A percentile compares a stretch with the other conserved stretches of the same genome.
Conservation (phyloP, 2,329 filamentous ascomycete species). For the Coccinonectria pachysandricola region DNA sequence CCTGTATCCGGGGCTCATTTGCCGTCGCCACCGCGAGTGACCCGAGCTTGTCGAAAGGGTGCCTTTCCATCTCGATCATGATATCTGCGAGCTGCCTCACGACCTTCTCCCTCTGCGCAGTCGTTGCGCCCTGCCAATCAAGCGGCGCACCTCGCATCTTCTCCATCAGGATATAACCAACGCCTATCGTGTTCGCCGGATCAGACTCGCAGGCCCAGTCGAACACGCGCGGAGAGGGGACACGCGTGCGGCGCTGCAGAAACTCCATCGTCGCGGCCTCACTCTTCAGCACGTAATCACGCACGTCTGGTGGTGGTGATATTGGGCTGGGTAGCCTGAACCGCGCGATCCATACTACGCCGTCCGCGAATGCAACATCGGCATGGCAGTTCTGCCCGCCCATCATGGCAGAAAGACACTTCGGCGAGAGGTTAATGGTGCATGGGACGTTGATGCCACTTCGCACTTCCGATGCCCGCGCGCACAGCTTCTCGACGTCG, state of each 20-base stretch:
- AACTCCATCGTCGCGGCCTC: slow-evolving; percentile 18
- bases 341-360: slow-evolving; percentile 16
- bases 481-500: slow-evolving; percentile 9
- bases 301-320: slow-evolving; percentile 12
- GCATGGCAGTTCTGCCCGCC: slow-evolving; percentile 19
- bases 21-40: slow-evolving; percentile 9
- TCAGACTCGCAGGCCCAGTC: slow-evolving; percentile 23
- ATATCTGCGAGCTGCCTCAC: slow-evolving; percentile 22
- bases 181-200: slow-evolving; percentile 21
- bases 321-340: slow-evolving; percentile 10
- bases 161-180: slow-evolving; percentile 32
- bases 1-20: slow-evolving; percentile 1
- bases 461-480: slow-evolving; percentile 9
- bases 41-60: slow-evolving; percentile 20
- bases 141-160: slow-evolving; percentile 27
- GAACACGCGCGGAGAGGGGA: slow-evolving; percentile 26
- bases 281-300: slow-evolving; percentile 18
- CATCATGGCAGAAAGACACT: slow-evolving; percentile 15
- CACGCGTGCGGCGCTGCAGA: slow-evolving; percentile 9
- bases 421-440: slow-evolving; percentile 9
- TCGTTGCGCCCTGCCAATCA: slow-evolving; percentile 21
- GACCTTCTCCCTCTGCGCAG: slow-evolving; percentile 19
- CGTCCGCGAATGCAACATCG: slow-evolving; percentile 18
- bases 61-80: slow-evolving; percentile 21
- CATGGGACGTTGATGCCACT: slow-evolving; percentile 8